Base-by-base conservation (phyloP, 1,284 basidiomycete genomes). In the Ustilago shanxiensis region DNA sequence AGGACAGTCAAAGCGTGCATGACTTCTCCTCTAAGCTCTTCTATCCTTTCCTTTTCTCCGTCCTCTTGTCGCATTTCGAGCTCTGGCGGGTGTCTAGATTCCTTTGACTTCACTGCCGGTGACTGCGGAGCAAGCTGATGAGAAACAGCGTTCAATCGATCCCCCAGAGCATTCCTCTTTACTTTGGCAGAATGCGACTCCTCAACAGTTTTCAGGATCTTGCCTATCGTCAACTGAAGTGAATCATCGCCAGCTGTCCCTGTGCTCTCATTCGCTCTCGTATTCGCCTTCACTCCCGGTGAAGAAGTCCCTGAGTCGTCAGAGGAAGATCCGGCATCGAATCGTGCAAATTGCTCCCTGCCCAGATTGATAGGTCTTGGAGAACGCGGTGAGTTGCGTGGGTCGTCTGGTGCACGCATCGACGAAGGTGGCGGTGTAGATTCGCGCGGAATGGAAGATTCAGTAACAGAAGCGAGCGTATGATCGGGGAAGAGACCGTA, bases 341-440 rank as follows among this genome's bases (percentile, higher is more conserved):
- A 67, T 8, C 24, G 64, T 3, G 41, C 65, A 35, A 66, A 62
- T 11, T 31, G 22, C 11, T 66, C 62, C 1, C 56, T 33, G 7
- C 65, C 58, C 13, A 72, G 20, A 45, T 66, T 39, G 22, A 55
- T 60, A 3, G 65, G 70, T 37, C 70, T 16, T 11, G 70, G 70
- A 2, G 60, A 67, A 3, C 70, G 57, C 2, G 70, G 70, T 2
- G 70, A 72, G 14, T 61, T 56, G 37, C 61, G 56, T 14, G 70
- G 65, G 33, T 67, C 65, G 45, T 64, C 22, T 28, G 47, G 50
- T 18, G 13, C n/a, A 24, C 33, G 57, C 20, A 20, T 33, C 8
- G 2, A 20, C 29, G 39, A 47, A 33, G 52, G 71, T 16, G 72
- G 72, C 9, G 72, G 72, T 22, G 72, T 75, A 6, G 72, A 75